Evolutionary conservation across 2,329 filamentous ascomycete species (phyloP).

Genomic region (Whalleya microplaca): DNA sequence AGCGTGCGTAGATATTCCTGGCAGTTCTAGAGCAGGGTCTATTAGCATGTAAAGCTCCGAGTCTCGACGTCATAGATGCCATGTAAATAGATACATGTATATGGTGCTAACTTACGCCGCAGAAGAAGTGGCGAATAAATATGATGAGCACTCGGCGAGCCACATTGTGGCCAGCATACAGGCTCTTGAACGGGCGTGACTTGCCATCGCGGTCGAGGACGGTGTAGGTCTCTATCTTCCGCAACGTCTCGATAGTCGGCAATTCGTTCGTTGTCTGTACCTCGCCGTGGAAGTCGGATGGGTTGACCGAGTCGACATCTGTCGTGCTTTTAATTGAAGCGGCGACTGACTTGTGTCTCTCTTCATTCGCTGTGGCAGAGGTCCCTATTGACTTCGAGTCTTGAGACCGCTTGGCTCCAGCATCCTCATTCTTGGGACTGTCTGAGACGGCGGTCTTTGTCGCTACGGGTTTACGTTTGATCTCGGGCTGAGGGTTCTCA

Average conservation of each 20-base stretch:
- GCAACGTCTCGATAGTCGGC: slow-evolving; percentile 53
- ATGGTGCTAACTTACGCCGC: slow-evolving; percentile 64
- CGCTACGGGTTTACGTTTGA: neutral
- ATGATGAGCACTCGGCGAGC: slow-evolving; percentile 67
- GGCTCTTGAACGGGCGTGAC: slow-evolving; percentile 62
- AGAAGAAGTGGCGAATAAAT: slow-evolving; percentile 82
- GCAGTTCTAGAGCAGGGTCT: slow-evolving; percentile 61
- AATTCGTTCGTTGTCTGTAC: slow-evolving; percentile 59
- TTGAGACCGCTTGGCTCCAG: slow-evolving; percentile 2
- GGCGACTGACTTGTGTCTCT: neutral
- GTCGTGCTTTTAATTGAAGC: slow-evolving; percentile 1
- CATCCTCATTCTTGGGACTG: slow-evolving; percentile 2
- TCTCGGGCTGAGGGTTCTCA: neutral
- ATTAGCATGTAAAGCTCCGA: slow-evolving; percentile 16
- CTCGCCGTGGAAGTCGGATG: slow-evolving; percentile 59
- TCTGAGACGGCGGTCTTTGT: neutral
- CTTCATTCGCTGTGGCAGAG: slow-evolving; percentile 5
- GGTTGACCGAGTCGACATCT: slow-evolving; percentile 44
- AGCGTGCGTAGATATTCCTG: slow-evolving; percentile 73
- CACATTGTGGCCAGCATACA: slow-evolving; percentile 60
- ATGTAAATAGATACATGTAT: neutral
- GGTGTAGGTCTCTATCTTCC: slow-evolving; percentile 56
- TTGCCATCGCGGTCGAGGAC: slow-evolving; percentile 67
- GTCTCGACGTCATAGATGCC: neutral
- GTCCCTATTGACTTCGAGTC: slow-evolving; percentile 7